These are phyloP conservation scores for Calocera cornea DNA, from an alignment of 768 basidiomycete species.

Conservation along the genomic window DNA sequence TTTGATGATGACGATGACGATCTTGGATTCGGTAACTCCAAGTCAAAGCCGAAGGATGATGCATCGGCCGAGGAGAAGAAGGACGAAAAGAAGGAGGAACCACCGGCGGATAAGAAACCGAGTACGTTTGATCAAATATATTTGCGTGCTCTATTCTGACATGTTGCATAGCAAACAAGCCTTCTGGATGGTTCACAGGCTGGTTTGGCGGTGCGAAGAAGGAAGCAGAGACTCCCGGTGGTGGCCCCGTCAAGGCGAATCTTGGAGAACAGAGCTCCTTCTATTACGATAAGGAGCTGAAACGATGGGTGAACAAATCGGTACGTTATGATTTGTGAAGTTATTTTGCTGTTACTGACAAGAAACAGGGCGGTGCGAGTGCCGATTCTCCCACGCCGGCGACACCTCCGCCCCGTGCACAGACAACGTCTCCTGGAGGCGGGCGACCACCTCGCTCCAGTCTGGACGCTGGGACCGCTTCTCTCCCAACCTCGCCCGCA, in stretches of 20 bases:
- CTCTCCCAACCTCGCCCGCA: conserved; percentile 23
- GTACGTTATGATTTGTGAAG: conserved; percentile 30
- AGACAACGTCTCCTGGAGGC: conserved; percentile 69
- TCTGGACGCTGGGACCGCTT: not conserved
- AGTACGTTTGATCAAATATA: conserved; percentile 15
- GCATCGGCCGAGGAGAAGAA: conserved; percentile 20
- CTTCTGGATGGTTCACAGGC: conserved; percentile 39
- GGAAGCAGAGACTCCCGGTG: conserved; percentile 34
- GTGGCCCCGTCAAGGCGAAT: conserved; percentile 74
- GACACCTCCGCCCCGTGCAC: conserved; percentile 71
- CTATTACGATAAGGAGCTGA: conserved; percentile 88
- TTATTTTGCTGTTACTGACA: not conserved
- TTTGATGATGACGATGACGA: conserved; percentile 66
- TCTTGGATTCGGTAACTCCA: conserved; percentile 77
- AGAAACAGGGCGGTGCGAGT: conserved; percentile 36
- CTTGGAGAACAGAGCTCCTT: conserved; percentile 84
- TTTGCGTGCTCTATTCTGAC: not conserved
- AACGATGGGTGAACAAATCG: conserved; percentile 93
- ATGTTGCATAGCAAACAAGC: conserved; percentile 17
- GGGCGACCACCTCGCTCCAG: conserved; percentile 25
- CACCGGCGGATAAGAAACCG: conserved; percentile 12
- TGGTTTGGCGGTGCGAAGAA: conserved; percentile 61
- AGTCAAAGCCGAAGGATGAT: conserved; percentile 27
- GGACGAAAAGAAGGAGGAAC: conserved; percentile 13
- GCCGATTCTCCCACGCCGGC: conserved; percentile 41